phyloP scores from a whole-genome alignment of 495 filamentous ascomycete species.

The Aspergillus ostianus region DNA sequence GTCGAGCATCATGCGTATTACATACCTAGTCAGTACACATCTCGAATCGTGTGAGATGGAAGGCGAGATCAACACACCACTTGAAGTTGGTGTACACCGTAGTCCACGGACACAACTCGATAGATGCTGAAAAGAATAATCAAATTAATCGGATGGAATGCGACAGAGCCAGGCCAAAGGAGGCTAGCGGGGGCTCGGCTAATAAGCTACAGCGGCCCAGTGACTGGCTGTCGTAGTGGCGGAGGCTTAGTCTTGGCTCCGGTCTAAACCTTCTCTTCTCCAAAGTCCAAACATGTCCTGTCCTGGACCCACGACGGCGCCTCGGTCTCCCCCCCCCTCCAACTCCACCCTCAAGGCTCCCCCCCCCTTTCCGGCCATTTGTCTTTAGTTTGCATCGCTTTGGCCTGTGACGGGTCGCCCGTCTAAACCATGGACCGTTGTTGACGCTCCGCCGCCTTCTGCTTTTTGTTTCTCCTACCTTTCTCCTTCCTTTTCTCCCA shows the following conservation, averaged over 20 bases:
- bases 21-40: too few relatives aligned
- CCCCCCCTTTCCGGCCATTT: conserved; percentile 13
- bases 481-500: background rate
- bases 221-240: conserved; percentile 13
- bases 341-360: conserved; percentile 6
- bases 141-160: too few relatives aligned
- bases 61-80: too few relatives aligned
- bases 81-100: too few relatives aligned
- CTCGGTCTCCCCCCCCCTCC: background rate
- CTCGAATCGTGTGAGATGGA: too few relatives aligned
- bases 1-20: background rate
- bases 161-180: background rate
- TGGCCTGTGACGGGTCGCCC: conserved; percentile 15
- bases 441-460: conserved; percentile 13
- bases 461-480: conserved; percentile 3
- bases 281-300: conserved; percentile 12
- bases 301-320: background rate
- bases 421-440: conserved; percentile 17
- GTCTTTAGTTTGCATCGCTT: conserved; percentile 5
- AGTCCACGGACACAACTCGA: too few relatives aligned
- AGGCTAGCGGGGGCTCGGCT: conserved; percentile 3
- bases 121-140: too few relatives aligned
- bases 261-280: conserved; percentile 19
- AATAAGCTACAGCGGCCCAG: conserved; percentile 6
- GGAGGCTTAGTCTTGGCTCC: conserved; percentile 31